Evolutionary conservation across 371 early-diverging fungal genomes (phyloP).

Genomic region (Mucor indicus): DNA sequence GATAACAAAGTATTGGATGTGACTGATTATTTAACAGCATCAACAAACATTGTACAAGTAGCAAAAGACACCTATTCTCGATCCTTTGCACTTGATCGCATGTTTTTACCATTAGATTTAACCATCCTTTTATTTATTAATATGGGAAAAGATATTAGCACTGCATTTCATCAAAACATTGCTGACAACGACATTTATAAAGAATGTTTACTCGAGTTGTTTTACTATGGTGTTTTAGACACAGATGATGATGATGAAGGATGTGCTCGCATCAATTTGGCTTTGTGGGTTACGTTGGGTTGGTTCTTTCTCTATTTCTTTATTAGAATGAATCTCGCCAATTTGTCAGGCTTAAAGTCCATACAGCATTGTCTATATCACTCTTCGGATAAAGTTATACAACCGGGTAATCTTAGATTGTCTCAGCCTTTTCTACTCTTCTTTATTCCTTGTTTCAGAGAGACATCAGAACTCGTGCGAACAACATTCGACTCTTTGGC

Average conservation of each 20-base stretch:
- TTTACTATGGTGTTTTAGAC: constrained; percentile 31
- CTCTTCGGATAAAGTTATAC: not conserved
- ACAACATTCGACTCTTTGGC: constrained; percentile 54
- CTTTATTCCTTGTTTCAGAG: constrained; percentile 44
- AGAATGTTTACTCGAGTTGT: constrained; percentile 32
- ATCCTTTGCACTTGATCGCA: constrained; percentile 40
- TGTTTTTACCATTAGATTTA: constrained; percentile 45
- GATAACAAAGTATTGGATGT: constrained; percentile 39
- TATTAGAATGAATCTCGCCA: constrained; percentile 44
- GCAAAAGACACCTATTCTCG: constrained; percentile 32
- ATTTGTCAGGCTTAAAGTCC: constrained; percentile 31
- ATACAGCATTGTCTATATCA: constrained; percentile 27
- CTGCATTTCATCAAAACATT: constrained; percentile 23
- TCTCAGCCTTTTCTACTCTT: constrained; percentile 30
- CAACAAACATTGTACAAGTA: constrained; percentile 32
- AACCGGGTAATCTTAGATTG: not conserved
- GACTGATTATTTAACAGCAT: constrained; percentile 35
- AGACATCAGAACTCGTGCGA: constrained; percentile 34
- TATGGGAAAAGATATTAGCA: constrained; percentile 39
- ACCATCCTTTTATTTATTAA: constrained; percentile 27
- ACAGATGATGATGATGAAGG: constrained; percentile 17
- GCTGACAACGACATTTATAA: constrained; percentile 16
- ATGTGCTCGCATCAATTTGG: constrained; percentile 35
- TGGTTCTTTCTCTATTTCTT: constrained; percentile 35
- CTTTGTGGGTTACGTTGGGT: constrained; percentile 47